Base-by-base conservation (phyloP, 495 filamentous ascomycete species). In the Hypoxylon perforatum region DNA sequence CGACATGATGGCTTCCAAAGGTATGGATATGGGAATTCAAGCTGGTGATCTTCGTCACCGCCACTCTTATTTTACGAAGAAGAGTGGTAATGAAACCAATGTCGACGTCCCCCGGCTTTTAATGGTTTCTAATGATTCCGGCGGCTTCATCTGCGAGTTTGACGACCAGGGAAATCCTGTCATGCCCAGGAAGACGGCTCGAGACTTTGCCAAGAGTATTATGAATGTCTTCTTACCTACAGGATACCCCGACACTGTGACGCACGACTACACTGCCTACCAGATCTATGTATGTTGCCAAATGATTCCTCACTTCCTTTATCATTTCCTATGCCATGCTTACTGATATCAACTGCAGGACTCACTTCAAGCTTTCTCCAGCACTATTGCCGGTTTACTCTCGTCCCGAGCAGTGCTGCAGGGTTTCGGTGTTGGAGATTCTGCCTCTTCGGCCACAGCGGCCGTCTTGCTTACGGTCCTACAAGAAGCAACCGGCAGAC, bases 311-410 rank as follows among this genome's bases (percentile, higher is more conserved):
- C 36, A 22, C 44, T 15, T 50, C n/a, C 45, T 44, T 3, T 19
- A 21, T 19, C 25, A 44, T 15, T 55, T 50, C 11, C 23, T n/a
- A 2, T 35, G 21, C 7, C 15, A 4, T 44, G 46, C 17, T 52
- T 46, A 39, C 45, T 52, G 7, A 70, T 39, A 53, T 18, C 5
- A 15, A 10, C 15, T 45, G 1, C 28, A 75, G 72, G 95, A 99
- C 82, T 97, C 94, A 0, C 83, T 99, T 5, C 95, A 97, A 78
- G 95, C 95, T 30, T 99, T 99, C 78, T 91, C 92, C 54, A 95
- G 91, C 72, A 95, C 93, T 48, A 96, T 99, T 64, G 92, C 93
- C 3, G 91, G 93, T 2, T 82, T 99, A 8, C 80, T 99, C 33
- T 90, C 92, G 41, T 95, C 91, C 47, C 85, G 95, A 66, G 95